Evolutionary conservation across 495 filamentous ascomycete species (phyloP), one percentile per base, ranked within the genome.

Genomic region (Penicillium angulare): DNA sequence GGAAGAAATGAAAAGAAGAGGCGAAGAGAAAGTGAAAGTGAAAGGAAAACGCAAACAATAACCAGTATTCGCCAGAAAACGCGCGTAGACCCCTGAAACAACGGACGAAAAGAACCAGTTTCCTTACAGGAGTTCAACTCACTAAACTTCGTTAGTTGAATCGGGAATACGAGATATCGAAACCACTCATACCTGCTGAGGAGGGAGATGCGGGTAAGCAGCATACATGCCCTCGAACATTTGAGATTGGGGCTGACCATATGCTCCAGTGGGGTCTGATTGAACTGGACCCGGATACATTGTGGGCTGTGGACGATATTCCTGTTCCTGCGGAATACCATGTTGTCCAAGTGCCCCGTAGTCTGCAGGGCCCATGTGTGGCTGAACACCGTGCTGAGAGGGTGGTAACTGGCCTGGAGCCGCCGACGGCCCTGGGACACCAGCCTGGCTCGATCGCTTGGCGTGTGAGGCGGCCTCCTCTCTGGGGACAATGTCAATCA

Each of bases 401-500:
- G 84, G 77, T 10, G 85, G 80, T 50, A 90, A 74, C 50, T 86
- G 81, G 31, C 74, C 71, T 32, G 65, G 57, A 40, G 68, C 55
- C 16, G 67, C 75, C 24, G 80, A 65, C 36, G 72, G 63, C 21
- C 70, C 70, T 5, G 80, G 69, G 16, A 78, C 66, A 43, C 74
- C 82, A 38, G 75, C 74, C 58, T 84, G 84, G 32, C 77, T 84
- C 7, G 79, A 78, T 49, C 90, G 79, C 75, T 96, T 96, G 29
- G 86, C 79, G 68, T 96, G 90, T 52, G 83, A 79, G 41, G 85
- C 78, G 16, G 93, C 91, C 62, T 98, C 93, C 66, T 98, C 93
- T 31, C 93, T 84, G 5, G 93, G 93, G 7, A 98, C 93, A 50
- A 98, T 98, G 69, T 98, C 93, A 67, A 98, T 98, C 46, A 98